These are phyloP conservation scores for Chromera velia DNA, from an alignment of 73 alveolate species.

Conservation along the genomic window DNA sequence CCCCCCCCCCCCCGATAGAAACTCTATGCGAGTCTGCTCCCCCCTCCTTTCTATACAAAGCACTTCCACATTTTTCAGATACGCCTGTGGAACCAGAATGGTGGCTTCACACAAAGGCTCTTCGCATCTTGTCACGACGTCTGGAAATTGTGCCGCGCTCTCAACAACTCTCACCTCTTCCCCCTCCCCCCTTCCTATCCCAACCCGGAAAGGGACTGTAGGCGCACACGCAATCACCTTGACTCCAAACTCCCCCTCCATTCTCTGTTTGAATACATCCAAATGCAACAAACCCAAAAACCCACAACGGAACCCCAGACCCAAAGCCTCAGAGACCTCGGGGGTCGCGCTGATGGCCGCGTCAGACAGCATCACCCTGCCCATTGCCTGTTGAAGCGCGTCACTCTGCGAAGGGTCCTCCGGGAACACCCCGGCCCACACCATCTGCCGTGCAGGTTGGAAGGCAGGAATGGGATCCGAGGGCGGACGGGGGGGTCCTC, in stretches of 20 bases:
- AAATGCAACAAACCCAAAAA: conserved; percentile 84
- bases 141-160: conserved; percentile 26
- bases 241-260: conserved; percentile 71
- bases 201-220: conserved; percentile 67
- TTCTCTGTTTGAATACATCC: conserved; percentile 81
- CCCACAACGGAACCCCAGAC: conserved; percentile 67
- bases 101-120: conserved; percentile 74
- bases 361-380: conserved; percentile 26
- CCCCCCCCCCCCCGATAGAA: too few species aligned
- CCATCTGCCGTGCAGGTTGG: conserved; percentile 72
- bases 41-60: conserved; percentile 64
- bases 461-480: conserved; percentile 77
- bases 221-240: conserved; percentile 71
- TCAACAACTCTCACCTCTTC: neutral
- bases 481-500: too few species aligned
- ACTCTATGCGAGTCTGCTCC: too few species aligned
- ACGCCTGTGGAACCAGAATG: conserved; percentile 66
- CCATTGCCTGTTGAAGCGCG: conserved; percentile 31
- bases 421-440: conserved; percentile 87
- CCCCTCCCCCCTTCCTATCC: conserved; percentile 54
- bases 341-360: conserved; percentile 31
- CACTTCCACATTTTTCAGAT: too few species aligned
- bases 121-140: conserved; percentile 37
- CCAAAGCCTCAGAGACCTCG: conserved; percentile 29
- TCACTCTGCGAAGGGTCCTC: conserved; percentile 52